Base-by-base conservation (phyloP, 805 yeast genomes). In the Ogataea nonfermentans region DNA sequence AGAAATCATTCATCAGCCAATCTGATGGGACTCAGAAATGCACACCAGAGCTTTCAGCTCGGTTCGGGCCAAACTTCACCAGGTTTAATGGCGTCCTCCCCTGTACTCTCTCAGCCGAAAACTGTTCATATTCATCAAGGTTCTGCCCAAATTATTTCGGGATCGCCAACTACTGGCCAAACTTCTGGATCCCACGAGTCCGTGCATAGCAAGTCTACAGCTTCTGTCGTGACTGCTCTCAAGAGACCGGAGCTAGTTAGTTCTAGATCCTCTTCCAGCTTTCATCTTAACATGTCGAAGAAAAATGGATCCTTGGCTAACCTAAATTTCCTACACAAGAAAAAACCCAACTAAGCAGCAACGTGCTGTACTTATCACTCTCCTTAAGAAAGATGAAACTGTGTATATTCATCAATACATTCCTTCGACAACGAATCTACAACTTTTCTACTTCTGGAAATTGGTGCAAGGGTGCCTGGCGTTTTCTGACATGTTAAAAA, bases 1-100 rank as follows among this genome's bases (percentile, higher is more conserved):
- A 52, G 73, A 40, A 62, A 58, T 41, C 66, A 58, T 8, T 68
- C 73, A 2, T 40, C 58, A 4, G 53, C 62, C 7, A 69, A 65
- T 31, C 34, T 58, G 13, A 25, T 41, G 7, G 27, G 35, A 10
- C 19, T 41, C 19, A 37, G 53, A 40, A 31, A 24, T 25, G 23
- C 32, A 9, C 33, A 29, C 13, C 46, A 40, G 22, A 27, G 20
- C 9, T 32, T 34, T 2, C 41, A 17, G 13, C 22, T 13, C 17
- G 44, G 24, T n/a, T 34, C 37, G 1, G 40, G 34, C 8, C 40
- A 36, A 13, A 26, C 39, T 2, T 35, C 43, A 4, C 32, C 43
- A 4, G 22, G 33, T 6, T 25, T 26, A 3, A 34, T 24, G 4
- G 24, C 46, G 1, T 27, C 36, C 6, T 14, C 32, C 11, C 19